Base-by-base conservation (phyloP, 495 filamentous ascomycete species). In the Pyrenula aspistea region DNA sequence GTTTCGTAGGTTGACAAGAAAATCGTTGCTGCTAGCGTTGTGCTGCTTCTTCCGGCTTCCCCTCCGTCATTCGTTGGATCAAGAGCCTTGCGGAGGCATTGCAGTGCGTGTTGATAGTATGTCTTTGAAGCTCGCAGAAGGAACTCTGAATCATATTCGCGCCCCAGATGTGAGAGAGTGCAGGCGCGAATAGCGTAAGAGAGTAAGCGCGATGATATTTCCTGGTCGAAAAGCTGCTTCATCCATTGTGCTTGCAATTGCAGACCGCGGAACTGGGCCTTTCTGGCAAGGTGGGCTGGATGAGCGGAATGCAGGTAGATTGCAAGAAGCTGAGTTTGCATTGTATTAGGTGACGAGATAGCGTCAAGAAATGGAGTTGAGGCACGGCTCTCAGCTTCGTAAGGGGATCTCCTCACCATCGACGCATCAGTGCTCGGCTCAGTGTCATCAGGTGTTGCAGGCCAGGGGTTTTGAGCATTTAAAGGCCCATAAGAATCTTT, bases 1-100 rank as follows among this genome's bases (percentile, higher is more conserved):
- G 70, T 62, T 55, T 73, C 70, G 53, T 67, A 73, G 12, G 72
- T 53, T 8, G 63, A 63, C 1, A 72, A 65, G 10, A 62, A 49
- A n/a, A 70, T 65, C 10, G 64, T 68, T 20, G 62, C 61, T 21
- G 67, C 61, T 11, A 63, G 62, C 12, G 55, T 57, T 56, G 31
- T 42, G 31, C 31, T 42, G 4, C 31, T 42, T 42, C 31, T 52
- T 19, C 22, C 19, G 20, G 50, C 10, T 21, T 24, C 50, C 8
- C n/a, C 50, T 24, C 19, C 50, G 50, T 21, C 50, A 20, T 4
- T 20, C 8, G 50, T 8, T 24, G 50, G 4, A 52, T 24, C 31
- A 42, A 52, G 22, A 19, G 50, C 50, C 22, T 19, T 52, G 4
- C 50, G 8, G 50, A 52, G 50, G 19, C n/a, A 19, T 10, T 24